Base-by-base conservation (phyloP, 2,329 filamentous ascomycete genomes). In the Fonsecaea erecta region DNA sequence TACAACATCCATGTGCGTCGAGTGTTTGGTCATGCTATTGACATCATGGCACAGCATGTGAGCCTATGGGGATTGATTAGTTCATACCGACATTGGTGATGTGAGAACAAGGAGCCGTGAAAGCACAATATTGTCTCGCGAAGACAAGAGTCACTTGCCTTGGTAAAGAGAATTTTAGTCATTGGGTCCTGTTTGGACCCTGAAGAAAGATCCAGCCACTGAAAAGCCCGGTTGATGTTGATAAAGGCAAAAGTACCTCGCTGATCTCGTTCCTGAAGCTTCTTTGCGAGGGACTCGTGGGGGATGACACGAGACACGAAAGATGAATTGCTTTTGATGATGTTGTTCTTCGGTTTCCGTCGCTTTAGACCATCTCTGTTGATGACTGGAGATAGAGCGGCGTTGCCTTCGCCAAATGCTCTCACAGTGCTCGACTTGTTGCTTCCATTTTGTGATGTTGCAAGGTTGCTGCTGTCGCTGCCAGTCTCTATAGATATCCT, bases 271-370 rank as follows among this genome's bases (percentile, higher is more conserved):
- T 98, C 95, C 55, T 87, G 85, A 68, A 98, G 78, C 69, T 91
- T 88, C 78, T 95, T 96, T 24, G 85, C 84, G 61, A 96, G 78
- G 3, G 84, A 84, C 73, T 99, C 95, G 73, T 97, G 91, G 16
- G 93, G 89, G 69, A 98, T 97, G 34, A 97, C 94, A 61, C 95
- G 84, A n/a, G 94, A 97, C 32, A 99, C 95, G 75, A 97, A 99
- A 0, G 94, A 97, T 9, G 95, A 99, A 77, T 97, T 98, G 80
- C 93, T 98, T 83, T 99, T 99, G 59, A 94, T 89, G 77, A 99
- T 95, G 77, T 96, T 98, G 79, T 94, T 98, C 84, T 98, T 99
- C 1, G 95, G 95, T 77, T 99, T 99, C 74, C 89, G 87, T 75
- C 88, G 86, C 82, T 97, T 97, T 26, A 82, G 75, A 9, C 81